Percentiles rank a stretch among this genome's conserved stretches.
Evolutionary conservation across 2,329 filamentous ascomycete species (phyloP).

Genomic region (Penicillium sp.): DNA sequence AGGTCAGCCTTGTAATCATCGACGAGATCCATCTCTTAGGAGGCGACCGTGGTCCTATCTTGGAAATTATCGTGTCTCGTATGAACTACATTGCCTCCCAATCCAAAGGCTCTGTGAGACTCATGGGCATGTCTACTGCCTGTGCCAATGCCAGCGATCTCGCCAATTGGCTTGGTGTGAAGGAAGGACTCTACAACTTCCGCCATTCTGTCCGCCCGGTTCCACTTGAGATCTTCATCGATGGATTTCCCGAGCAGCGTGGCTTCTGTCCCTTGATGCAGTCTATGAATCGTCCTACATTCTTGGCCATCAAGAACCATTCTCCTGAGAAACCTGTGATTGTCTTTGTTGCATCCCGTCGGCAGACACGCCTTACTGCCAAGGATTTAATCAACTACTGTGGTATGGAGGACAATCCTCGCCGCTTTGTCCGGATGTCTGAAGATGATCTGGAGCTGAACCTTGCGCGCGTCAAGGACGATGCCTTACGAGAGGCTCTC

Average conservation of each 20-base stretch:
- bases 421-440: slow-evolving; percentile 89
- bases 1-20: slow-evolving; percentile 95
- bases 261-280: slow-evolving; percentile 98
- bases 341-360: slow-evolving; percentile 93
- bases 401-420: slow-evolving; percentile 96
- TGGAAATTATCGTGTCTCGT: slow-evolving; percentile 88
- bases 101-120: slow-evolving; percentile 82
- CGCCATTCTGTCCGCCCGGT: slow-evolving; percentile 95
- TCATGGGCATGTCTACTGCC: slow-evolving; percentile 98
- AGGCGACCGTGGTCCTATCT: slow-evolving; percentile 92
- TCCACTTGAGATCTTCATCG: slow-evolving; percentile 93
- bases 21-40: slow-evolving; percentile 98
- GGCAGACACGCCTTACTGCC: slow-evolving; percentile 92
- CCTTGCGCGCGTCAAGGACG: slow-evolving; percentile 87
- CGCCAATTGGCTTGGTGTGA: slow-evolving; percentile 95
- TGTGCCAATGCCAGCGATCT: slow-evolving; percentile 95
- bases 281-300: slow-evolving; percentile 97
- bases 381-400: slow-evolving; percentile 97
- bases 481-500: slow-evolving; percentile 87
- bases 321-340: slow-evolving; percentile 97
- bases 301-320: slow-evolving; percentile 93
- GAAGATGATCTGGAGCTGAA: slow-evolving; percentile 92
- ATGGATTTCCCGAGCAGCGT: slow-evolving; percentile 91
- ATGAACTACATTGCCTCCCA: slow-evolving; percentile 99
- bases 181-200: slow-evolving; percentile 95